phyloP scores from a whole-genome alignment of 371 early-diverging fungal genomes.

The Mortierella sp. region DNA sequence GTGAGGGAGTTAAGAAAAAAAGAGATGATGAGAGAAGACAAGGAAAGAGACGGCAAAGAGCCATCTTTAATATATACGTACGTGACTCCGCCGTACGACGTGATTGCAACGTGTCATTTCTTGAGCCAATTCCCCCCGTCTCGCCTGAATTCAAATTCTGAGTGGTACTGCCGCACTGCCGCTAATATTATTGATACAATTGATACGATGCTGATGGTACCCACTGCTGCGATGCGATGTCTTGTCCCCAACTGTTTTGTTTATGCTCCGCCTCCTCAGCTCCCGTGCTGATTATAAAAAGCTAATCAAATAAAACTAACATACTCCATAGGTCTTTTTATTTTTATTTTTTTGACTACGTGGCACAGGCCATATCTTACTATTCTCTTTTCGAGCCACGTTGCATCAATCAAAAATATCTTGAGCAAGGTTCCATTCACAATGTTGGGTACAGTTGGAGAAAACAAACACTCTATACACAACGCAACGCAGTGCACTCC shows the following conservation, averaged over 20 bases:
- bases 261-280: neutral
- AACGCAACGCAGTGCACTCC: too few relatives aligned
- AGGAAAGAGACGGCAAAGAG: neutral
- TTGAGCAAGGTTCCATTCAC: neutral
- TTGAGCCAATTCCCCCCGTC: neutral
- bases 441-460: too few relatives aligned
- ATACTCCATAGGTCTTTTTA: neutral
- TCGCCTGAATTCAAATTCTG: neutral
- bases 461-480: too few relatives aligned
- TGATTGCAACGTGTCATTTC: constrained; percentile 5
- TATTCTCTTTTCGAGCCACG: neutral
- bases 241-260: neutral
- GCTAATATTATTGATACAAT: too few relatives aligned
- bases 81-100: neutral
- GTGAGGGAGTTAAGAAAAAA: neutral
- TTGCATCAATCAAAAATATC: neutral
- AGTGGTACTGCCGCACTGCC: neutral
- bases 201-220: too few relatives aligned
- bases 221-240: neutral
- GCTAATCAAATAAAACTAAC: too few relatives aligned
- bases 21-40: constrained; percentile 22
- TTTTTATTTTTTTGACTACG: constrained; percentile 2
- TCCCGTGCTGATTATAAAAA: too few relatives aligned
- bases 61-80: neutral
- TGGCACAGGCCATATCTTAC: constrained; percentile 3